Conservation (phyloP, 2,329 filamentous ascomycete genomes). For the Monosporascus sp. region DNA sequence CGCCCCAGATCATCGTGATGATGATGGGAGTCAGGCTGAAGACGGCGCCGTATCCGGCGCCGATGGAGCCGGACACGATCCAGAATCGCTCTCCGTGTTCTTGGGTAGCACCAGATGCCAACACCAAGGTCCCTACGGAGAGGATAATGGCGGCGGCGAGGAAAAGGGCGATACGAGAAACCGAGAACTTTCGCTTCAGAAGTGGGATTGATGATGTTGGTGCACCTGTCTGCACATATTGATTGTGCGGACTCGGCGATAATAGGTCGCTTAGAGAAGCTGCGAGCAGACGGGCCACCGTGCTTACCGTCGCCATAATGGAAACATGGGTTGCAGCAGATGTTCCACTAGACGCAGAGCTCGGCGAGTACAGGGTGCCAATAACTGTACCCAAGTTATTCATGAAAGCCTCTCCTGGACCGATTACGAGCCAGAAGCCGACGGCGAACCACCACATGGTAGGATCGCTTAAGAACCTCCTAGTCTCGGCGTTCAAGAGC, state of each 20-base stretch:
- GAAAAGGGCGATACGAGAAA: conserved; percentile 79
- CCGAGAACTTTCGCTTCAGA: conserved; percentile 39
- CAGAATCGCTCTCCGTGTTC: conserved; percentile 76
- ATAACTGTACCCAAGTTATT: conserved; percentile 96
- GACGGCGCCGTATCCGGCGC: conserved; percentile 86
- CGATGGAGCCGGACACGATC: conserved; percentile 77
- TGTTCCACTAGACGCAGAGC: conserved; percentile 41
- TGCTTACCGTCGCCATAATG: conserved; percentile 85
- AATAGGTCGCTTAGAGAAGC: conserved; percentile 85
- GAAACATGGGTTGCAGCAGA: conserved; percentile 85
- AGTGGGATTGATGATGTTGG: conserved; percentile 24
- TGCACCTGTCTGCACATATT: conserved; percentile 45
- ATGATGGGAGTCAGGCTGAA: conserved; percentile 90
- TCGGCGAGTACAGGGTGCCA: conserved; percentile 68
- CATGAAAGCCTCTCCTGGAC: conserved; percentile 95
- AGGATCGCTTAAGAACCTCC: conserved; percentile 74
- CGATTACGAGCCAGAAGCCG: conserved; percentile 89
- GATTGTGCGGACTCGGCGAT: conserved; percentile 61
- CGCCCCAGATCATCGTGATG: conserved; percentile 95
- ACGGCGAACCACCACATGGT: conserved; percentile 95
- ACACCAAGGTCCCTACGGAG: conserved; percentile 68
- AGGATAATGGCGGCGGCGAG: conserved; percentile 69
- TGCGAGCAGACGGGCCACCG: conserved; percentile 81
- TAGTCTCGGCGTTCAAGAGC: conserved; percentile 87
- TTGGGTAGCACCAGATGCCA: conserved; percentile 72